These are phyloP conservation scores for Alternaria sp. DNA, from an alignment of 2,329 filamentous ascomycete genomes.

Conservation along the genomic window DNA sequence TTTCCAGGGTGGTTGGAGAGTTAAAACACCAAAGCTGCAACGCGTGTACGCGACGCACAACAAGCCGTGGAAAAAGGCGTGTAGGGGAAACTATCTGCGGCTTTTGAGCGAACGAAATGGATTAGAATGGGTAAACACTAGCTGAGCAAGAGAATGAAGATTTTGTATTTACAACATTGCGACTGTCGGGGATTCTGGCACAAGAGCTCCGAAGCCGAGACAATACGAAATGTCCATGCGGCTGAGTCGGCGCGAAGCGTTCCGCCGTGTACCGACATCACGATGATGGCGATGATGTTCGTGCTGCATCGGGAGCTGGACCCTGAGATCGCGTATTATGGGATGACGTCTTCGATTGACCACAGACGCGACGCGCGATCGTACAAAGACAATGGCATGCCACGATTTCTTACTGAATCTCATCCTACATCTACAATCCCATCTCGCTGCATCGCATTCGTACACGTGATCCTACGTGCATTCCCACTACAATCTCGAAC, in stretches of 20 bases:
- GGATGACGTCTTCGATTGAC: constrained; percentile 13
- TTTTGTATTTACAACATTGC: not conserved
- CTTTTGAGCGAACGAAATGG: not conserved
- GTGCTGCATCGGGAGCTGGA: constrained; percentile 9
- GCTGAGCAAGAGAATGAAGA: not conserved
- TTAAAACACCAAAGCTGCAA: not conserved
- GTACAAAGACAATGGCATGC: constrained; percentile 1
- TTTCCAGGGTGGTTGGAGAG: not conserved
- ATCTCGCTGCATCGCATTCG: not conserved
- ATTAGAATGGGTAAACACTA: not conserved
- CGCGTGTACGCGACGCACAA: not conserved
- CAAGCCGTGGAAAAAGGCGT: not conserved
- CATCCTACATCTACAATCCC: not conserved
- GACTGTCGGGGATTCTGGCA: not conserved
- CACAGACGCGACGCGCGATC: not conserved
- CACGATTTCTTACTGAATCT: not conserved
- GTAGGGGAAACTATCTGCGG: not conserved
- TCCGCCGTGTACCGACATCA: not conserved
- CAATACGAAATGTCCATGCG: not conserved
- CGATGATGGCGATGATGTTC: constrained; percentile 11
- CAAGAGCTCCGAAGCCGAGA: not conserved
- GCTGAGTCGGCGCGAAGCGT: not conserved
- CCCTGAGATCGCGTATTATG: constrained; percentile 7
- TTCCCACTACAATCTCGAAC: not conserved
- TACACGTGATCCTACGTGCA: not conserved